phyloP scores from a whole-genome alignment of 345 rosid species.

The Aurinia saxatilis region DNA sequence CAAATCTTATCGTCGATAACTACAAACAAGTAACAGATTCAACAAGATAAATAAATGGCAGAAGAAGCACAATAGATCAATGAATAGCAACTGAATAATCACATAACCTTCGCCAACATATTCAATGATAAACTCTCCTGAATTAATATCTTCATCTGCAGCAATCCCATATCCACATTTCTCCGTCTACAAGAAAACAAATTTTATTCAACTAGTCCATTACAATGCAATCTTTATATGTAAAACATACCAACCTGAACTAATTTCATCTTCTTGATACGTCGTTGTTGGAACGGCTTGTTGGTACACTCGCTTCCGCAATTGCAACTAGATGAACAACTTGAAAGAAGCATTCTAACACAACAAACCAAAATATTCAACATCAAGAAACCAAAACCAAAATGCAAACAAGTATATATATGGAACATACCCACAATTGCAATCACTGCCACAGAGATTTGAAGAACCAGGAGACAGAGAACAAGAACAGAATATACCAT shows the following conservation, averaged over 20 bases:
- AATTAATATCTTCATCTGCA: slow-evolving; percentile 77
- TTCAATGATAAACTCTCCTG: slow-evolving; percentile 89
- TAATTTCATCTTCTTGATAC: slow-evolving; percentile 76
- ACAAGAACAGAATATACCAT: slow-evolving; percentile 97
- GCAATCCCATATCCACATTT: slow-evolving; percentile 91
- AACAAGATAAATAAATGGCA: background rate
- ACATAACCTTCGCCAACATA: slow-evolving; percentile 92
- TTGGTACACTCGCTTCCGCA: slow-evolving; percentile 68
- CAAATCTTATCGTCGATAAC: slow-evolving; percentile 94
- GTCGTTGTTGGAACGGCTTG: slow-evolving; percentile 84
- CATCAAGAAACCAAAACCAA: background rate
- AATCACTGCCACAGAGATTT: slow-evolving; percentile 62
- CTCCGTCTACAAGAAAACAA: slow-evolving; percentile 75
- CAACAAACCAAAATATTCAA: background rate
- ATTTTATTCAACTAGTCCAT: slow-evolving; percentile 18
- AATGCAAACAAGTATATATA: background rate
- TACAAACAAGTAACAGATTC: slow-evolving; percentile 23
- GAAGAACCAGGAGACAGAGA: slow-evolving; percentile 45
- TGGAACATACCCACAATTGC: slow-evolving; percentile 82
- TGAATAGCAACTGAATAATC: background rate
- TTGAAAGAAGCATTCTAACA: slow-evolving; percentile 77
- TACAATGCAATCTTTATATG: background rate
- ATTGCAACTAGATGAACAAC: slow-evolving; percentile 87
- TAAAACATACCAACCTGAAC: slow-evolving; percentile 46
- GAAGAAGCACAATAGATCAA: background rate